Base-by-base conservation (phyloP, 768 basidiomycete species). In the Tremella mesenterica region DNA sequence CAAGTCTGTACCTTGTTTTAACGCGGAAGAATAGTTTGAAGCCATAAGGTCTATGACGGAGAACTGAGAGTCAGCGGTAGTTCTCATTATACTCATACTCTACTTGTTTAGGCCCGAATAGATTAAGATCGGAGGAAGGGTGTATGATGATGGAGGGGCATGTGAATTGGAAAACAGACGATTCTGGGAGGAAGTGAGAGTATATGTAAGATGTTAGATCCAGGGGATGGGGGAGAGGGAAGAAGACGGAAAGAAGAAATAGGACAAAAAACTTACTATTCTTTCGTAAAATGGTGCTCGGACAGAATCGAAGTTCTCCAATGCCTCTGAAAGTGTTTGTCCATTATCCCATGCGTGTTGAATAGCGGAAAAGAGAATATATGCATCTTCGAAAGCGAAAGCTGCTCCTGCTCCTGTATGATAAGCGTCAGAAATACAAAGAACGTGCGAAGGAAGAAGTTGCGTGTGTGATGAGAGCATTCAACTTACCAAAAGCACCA, bases 321-420 rank as follows among this genome's bases (percentile, higher is more conserved):
- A 21, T 12, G 60, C 60, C n/a, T 52, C n/a, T 5, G 47, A 23
- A 25, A 61, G 13, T 18, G 38, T 16, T 38, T 34, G 12, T 18
- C 31, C 31, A 3, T 26, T 57, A 5, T 30, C 4, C 16, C 21
- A 21, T 2, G 45, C 38, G 44, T 53, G 43, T 16, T 48, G 26
- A 9, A 65, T 28, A 1, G 64, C 57, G 14, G 38, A 43, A 3
- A 58, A 54, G 2, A 65, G 54, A 27, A 62, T 47, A 39, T 47
- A 60, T 8, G 54, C 64, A 43, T 65, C 64, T 46, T 65, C 64
- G 21, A 65, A 56, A 13, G 64, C 64, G 45, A 65, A 65, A 2
- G 58, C 64, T 0, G 64, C 64, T 10, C 64, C 64, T 12, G 64
- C 60, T 7, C n/a, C n/a, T n/a, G n/a, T n/a, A n/a, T n/a, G n/a